Conservation (phyloP, 495 filamentous ascomycete genomes). For the Neurospora sp. region DNA sequence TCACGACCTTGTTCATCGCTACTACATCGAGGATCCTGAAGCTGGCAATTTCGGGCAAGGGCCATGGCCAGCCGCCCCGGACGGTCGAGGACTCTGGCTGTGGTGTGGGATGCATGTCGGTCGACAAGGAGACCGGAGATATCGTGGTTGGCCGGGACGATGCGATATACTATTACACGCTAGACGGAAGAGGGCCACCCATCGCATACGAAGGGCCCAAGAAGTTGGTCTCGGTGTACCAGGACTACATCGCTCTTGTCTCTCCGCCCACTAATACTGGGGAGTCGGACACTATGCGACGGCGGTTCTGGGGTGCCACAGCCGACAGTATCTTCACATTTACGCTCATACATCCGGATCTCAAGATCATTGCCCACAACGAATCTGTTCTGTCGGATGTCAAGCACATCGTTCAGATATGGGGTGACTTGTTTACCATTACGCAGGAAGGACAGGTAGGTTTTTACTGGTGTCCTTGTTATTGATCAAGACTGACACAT, state of each 20-base stretch:
- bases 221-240: slow-evolving; percentile 67
- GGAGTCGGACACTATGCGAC: slow-evolving; percentile 42
- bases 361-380: slow-evolving; percentile 84
- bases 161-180: slow-evolving; percentile 86
- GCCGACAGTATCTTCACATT: slow-evolving; percentile 74
- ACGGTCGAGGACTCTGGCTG: slow-evolving; percentile 84
- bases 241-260: slow-evolving; percentile 79
- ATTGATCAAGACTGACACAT: neutral
- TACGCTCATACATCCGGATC: slow-evolving; percentile 77
- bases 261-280: slow-evolving; percentile 55
- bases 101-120: slow-evolving; percentile 84
- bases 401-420: slow-evolving; percentile 70
- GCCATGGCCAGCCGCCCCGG: slow-evolving; percentile 80
- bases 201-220: slow-evolving; percentile 88
- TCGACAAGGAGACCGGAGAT: slow-evolving; percentile 67
- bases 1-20: slow-evolving; percentile 78
- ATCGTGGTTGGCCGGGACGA: slow-evolving; percentile 87
- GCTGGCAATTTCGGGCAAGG: slow-evolving; percentile 72
- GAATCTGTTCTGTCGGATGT: slow-evolving; percentile 73
- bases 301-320: slow-evolving; percentile 53
- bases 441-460: slow-evolving; percentile 81
- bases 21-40: slow-evolving; percentile 86
- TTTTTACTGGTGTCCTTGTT: neutral
- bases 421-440: slow-evolving; percentile 83
- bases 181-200: slow-evolving; percentile 74